Conservation (phyloP, 2,329 filamentous ascomycete species). For the Hypoxylon sp. region DNA sequence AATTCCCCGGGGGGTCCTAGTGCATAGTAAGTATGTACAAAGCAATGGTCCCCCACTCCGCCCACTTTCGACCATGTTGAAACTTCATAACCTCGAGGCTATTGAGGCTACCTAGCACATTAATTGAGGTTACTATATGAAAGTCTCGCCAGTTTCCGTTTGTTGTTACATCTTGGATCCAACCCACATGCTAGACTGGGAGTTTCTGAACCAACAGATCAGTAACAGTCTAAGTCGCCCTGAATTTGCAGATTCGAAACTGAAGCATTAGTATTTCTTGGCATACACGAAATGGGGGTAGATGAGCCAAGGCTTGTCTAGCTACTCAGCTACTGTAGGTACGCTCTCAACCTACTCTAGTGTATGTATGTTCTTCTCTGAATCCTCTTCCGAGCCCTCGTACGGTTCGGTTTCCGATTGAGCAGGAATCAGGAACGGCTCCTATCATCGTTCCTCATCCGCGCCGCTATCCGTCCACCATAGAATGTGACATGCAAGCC, state of each 20-base stretch:
- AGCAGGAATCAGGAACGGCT: constrained; percentile 19
- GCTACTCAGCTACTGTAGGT: background rate
- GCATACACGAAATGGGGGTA: constrained; percentile 18
- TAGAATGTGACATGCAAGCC: constrained; percentile 35
- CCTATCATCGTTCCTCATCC: constrained; percentile 24
- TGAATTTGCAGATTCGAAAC: constrained; percentile 15
- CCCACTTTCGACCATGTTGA: constrained; percentile 27
- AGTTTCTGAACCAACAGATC: background rate
- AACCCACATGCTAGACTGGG: constrained; percentile 12
- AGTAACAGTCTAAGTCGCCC: constrained; percentile 6
- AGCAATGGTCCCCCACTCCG: constrained; percentile 32
- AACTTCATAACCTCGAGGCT: constrained; percentile 27
- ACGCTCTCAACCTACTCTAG: too few species aligned
- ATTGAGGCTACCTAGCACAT: constrained; percentile 28
- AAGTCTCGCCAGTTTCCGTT: constrained; percentile 13
- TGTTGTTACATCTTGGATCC: constrained; percentile 12
- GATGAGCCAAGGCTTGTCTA: constrained; percentile 20
- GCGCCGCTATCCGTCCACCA: constrained; percentile 27
- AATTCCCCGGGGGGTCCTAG: constrained; percentile 39
- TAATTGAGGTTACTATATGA: constrained; percentile 33
- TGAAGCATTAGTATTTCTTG: constrained; percentile 22
- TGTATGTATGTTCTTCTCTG: constrained; percentile 2
- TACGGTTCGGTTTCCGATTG: constrained; percentile 37
- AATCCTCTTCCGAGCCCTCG: constrained; percentile 35
- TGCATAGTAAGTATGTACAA: constrained; percentile 34